Base-by-base conservation (phyloP, 139 green algal species). In the Chlamydomonas sp. region DNA sequence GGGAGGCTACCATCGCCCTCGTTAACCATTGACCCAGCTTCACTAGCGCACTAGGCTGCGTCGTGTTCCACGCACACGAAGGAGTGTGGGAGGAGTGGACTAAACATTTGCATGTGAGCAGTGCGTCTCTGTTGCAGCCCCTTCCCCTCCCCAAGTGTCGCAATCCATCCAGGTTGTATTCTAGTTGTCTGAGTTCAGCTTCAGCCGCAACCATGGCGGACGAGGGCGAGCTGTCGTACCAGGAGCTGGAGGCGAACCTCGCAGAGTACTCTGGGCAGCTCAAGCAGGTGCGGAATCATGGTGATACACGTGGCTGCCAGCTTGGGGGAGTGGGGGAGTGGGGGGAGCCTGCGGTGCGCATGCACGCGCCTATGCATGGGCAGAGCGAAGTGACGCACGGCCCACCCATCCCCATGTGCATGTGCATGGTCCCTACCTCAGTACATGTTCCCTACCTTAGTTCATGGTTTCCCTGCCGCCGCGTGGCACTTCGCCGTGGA, bases 201-300 rank as follows among this genome's bases (percentile, higher is more conserved):
- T 63, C 54, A 8, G 31, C 8, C 28, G 8, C 54, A 63, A 63
- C n/a, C 54, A 8, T 16, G 13, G 29, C 54, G 10, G 54, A 8
- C 5, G 59, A 66, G 33, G 26, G 59, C 8, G 59, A 33, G 5
- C 65, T 73, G 35, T 73, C 48, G 36, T 54, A 69, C n/a, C 71
- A 82, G n/a, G 84, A 87, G 70, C 72, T 90, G 35, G 43, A 81
- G 36, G 57, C 57, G 0, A 88, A 89, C 34, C 39, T 88, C 5
- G 31, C 57, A 3, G 79, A 88, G 48, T 90, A 90, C 39, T 57
- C 30, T 35, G 71, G 74, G 20, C 85, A 90, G 39, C 71, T 83
- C 29, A 36, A 82, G 58, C 85, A 87, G 80, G 83, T 81, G 28
- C 33, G n/a, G n/a, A n/a, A n/a, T n/a, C n/a, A 3, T 4, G 29